Evolutionary conservation across 768 basidiomycete genomes (phyloP).

Genomic region (Pisolithus marmoratus): DNA sequence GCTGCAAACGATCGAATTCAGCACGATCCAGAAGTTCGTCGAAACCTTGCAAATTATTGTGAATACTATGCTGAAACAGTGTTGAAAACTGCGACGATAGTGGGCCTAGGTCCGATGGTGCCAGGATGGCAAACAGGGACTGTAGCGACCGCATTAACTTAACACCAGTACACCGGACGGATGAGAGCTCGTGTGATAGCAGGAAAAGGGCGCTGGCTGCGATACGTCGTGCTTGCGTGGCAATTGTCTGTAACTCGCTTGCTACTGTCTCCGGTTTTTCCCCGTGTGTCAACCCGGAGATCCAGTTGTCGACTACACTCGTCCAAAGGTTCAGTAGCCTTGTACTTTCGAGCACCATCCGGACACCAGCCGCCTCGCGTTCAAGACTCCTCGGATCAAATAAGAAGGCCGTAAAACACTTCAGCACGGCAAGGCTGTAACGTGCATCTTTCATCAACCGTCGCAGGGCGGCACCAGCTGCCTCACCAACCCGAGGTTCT

Average conservation of each 20-base stretch:
- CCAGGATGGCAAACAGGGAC: constrained; percentile 41
- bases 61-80: constrained; percentile 45
- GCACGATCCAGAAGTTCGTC: constrained; percentile 61
- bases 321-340: constrained; percentile 72
- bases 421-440: constrained; percentile 53
- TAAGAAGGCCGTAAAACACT: constrained; percentile 63
- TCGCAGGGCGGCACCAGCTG: constrained; percentile 60
- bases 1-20: constrained; percentile 55
- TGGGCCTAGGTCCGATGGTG: constrained; percentile 22
- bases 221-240: constrained; percentile 52
- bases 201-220: constrained; percentile 73
- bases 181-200: constrained; percentile 48
- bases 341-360: constrained; percentile 60
- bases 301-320: constrained; percentile 65
- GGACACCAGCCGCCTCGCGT: constrained; percentile 56
- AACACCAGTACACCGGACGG: constrained; percentile 55
- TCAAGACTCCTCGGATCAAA: constrained; percentile 64
- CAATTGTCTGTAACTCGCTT: constrained; percentile 38
- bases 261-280: constrained; percentile 32
- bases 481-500: constrained; percentile 68
- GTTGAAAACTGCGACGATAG: constrained; percentile 40
- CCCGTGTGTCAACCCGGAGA: constrained; percentile 40
- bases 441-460: constrained; percentile 62
- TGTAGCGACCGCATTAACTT: constrained; percentile 58
- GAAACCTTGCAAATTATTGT: constrained; percentile 48